Evolutionary conservation across 2,329 filamentous ascomycete species (phyloP).

Genomic region (Diaporthe australafricana): DNA sequence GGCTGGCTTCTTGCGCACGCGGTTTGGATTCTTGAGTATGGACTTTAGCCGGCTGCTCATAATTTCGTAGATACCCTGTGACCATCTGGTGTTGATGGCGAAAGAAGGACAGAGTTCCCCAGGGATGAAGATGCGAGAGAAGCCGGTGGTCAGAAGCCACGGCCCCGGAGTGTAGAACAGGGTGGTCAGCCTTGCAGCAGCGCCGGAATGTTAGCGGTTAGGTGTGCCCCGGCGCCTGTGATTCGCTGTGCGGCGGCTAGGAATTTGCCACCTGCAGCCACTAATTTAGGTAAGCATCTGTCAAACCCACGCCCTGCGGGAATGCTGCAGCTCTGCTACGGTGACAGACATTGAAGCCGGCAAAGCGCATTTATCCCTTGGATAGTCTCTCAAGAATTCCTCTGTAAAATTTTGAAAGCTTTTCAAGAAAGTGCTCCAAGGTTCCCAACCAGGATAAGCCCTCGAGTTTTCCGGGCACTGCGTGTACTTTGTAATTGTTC

Average conservation of each 20-base stretch:
- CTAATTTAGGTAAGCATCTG: neutral
- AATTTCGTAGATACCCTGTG: neutral
- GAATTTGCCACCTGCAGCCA: conserved; percentile 12
- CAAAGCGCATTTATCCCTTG: too few species aligned
- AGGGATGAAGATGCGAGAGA: neutral
- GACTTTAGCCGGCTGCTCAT: conserved; percentile 40
- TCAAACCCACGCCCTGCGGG: conserved; percentile 3
- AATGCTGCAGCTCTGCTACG: too few species aligned
- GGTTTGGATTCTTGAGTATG: conserved; percentile 40
- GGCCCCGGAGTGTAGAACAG: too few species aligned
- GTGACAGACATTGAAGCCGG: too few species aligned
- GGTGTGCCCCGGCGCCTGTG: conserved; percentile 8
- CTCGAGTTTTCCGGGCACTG: too few species aligned
- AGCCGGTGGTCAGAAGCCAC: neutral
- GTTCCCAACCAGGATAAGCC: too few species aligned
- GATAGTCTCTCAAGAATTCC: too few species aligned
- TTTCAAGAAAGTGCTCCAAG: too few species aligned
- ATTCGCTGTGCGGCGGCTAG: neutral
- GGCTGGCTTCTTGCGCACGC: conserved; percentile 40
- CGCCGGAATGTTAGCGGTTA: conserved; percentile 6
- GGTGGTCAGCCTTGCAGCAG: conserved; percentile 13
- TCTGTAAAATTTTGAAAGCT: too few species aligned
- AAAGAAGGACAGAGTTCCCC: neutral
- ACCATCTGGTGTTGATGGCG: neutral
- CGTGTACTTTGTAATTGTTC: too few species aligned